Evolutionary conservation across 331 rosid genomes (phyloP).

Genomic region (Quercus tomentella): DNA sequence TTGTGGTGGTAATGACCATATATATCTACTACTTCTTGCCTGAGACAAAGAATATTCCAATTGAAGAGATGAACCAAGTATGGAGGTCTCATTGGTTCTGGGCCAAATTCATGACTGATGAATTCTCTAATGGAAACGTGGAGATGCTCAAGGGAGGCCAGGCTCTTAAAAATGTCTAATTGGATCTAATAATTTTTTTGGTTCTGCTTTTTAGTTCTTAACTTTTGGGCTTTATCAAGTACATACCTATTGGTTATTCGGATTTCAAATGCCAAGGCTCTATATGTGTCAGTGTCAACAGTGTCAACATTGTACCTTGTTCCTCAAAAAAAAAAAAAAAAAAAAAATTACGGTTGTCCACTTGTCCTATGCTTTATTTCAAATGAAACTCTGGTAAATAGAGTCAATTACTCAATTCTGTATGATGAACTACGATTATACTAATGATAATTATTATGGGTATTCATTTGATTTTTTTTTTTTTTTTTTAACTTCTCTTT

Average conservation of each 20-base stretch:
- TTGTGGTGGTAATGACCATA: slow-evolving; percentile 59
- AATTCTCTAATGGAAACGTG: slow-evolving; percentile 21
- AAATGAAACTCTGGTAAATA: background rate
- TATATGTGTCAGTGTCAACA: background rate
- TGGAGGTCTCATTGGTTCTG: slow-evolving; percentile 84
- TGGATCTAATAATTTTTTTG: too few relatives aligned
- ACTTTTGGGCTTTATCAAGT: background rate
- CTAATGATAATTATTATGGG: background rate
- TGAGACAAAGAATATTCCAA: slow-evolving; percentile 82
- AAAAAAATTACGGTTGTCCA: background rate
- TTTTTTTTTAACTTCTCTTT: background rate
- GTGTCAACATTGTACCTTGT: background rate
- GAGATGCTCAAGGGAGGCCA: slow-evolving; percentile 36
- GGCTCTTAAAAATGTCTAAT: slow-evolving; percentile 22
- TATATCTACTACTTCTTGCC: slow-evolving; percentile 61
- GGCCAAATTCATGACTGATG: slow-evolving; percentile 53
- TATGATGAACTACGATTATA: background rate
- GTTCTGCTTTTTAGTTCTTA: background rate
- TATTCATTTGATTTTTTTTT: background rate
- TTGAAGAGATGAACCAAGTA: slow-evolving; percentile 72
- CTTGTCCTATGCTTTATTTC: background rate
- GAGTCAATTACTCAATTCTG: background rate
- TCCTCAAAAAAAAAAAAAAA: background rate
- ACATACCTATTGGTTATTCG: slow-evolving; percentile 19
- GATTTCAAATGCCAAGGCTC: background rate